Evolutionary conservation across 2,329 filamentous ascomycete species (phyloP), one percentile per base, ranked within the genome.

Genomic region (Sclerotinia spermophila): DNA sequence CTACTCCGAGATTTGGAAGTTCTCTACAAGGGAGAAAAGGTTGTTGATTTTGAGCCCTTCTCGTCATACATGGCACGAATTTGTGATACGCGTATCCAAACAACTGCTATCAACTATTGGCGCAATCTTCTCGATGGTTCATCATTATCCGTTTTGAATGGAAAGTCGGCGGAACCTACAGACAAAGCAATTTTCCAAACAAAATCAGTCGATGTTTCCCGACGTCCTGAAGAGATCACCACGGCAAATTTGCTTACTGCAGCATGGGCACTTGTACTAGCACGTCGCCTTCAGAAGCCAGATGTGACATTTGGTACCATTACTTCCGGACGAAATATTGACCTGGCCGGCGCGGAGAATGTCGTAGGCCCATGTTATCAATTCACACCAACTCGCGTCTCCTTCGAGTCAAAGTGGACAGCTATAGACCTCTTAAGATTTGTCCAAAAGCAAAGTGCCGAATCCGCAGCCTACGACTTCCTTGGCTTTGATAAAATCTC

Each of bases 321-420:
- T 1, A 81, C 81, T 1, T 81, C 79, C 0, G 83, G 83, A 2
- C 81, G 83, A 17, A 82, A 81, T 68, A 76, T 83, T 27, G 80
- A 79, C 40, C 75, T 81, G 0, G 68, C 76, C 8, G 77, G 77
- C 60, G 77, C 80, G 1, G 82, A 83, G 45, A 76, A 78, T 45
- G 79, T 84, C 42, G 77, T 82, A 24, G 83, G 83, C 0, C 83
- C 83, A 0, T 84, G 82, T 71, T 83, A 82, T 77, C 81, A 83
- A 71, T 81, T 82, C 68, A 81, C 81, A 2, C 83, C 83, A 1
- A 78, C 84, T 67, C 80, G 83, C 30, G 79, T 84, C 2, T 70
- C 73, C 0, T 81, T 84, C 71, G 68, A 79, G 7, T 13, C 73
- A 0, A 27, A 72, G 0, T 82, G 80, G 80, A 82, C 75, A 5